Evolutionary conservation across 129 eudicot species (phyloP), one percentile per base, ranked within the genome.

Genomic region (Flaveria ramosissima): DNA sequence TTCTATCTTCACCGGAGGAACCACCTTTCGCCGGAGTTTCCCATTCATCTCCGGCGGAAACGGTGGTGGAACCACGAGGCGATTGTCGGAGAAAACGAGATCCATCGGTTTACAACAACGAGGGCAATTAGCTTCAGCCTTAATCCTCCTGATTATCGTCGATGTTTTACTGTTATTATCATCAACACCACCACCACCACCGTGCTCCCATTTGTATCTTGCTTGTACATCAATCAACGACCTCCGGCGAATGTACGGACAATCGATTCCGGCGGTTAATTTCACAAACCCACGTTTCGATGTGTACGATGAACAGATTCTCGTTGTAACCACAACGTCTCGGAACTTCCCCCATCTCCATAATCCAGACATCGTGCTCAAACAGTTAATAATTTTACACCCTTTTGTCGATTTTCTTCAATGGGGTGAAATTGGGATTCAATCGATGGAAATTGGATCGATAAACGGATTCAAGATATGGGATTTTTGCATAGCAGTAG

Each of bases 61-160:
- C 5, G 62, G 62, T 56, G 62, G 27, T 9, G 36, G 68, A 13
- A 61, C 26, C 19, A 61, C 19, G 68, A 23, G 43, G 42, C 43
- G 68, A 30, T 61, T 61, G 6, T 27, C 21, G 45, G 69, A 16
- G 16, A 21, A 90, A 24, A 86, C 77, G 9, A 90, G 82, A 85
- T 87, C 86, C 89, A 92, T 83, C 42, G 84, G 86, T 76, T 84
- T 88, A 6, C 92, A 88, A 73, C 98, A 90, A 3, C 91, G 86
- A 3, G 98, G 98, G 77, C 98, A 93, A 59, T 93, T 88, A 17
- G 87, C 92, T 67, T 88, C 96, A 17, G 96, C 92, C 83, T 84
- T 93, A 56, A 93, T 86, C 77, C 82, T 79, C 39, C 97, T 85
- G 12, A 76, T 82, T 11, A 68, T 66, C 82, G 32, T 67, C 80